Conservation (phyloP, 805 yeast species). For the Metschnikowia santaceciliae region DNA sequence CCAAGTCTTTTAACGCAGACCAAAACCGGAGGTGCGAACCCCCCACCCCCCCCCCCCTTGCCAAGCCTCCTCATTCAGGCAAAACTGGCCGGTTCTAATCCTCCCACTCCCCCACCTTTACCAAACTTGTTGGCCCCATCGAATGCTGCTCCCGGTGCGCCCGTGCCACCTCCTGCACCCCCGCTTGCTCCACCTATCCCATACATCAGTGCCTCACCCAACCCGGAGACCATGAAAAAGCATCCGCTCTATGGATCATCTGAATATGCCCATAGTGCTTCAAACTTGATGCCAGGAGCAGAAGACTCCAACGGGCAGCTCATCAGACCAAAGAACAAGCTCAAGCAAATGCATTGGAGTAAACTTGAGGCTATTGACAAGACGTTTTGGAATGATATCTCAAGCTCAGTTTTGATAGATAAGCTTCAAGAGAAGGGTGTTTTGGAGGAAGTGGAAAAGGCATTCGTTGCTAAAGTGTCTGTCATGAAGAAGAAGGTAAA, state of each 20-base stretch:
- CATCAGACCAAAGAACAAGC: conserved; percentile 61
- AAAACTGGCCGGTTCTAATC: conserved; percentile 4
- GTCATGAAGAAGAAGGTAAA: conserved; percentile 35
- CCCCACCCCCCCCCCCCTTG: conserved; percentile 21
- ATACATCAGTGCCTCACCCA: neutral
- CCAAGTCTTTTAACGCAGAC: conserved; percentile 1
- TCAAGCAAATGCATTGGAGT: conserved; percentile 97
- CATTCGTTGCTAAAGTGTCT: conserved; percentile 78
- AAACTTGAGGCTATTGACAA: conserved; percentile 77
- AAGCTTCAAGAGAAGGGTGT: conserved; percentile 73
- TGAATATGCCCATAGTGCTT: neutral
- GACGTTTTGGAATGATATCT: conserved; percentile 79
- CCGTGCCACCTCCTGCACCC: neutral
- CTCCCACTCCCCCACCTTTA: conserved; percentile 19
- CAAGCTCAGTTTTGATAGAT: conserved; percentile 56
- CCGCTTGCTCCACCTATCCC: neutral
- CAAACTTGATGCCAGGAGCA: neutral
- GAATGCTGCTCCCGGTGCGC: neutral
- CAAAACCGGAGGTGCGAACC: neutral
- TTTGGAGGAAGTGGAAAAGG: conserved; percentile 75
- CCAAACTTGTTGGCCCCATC: conserved; percentile 8
- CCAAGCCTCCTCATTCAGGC: conserved; percentile 7
- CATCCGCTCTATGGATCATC: neutral
- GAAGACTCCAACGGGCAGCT: neutral
- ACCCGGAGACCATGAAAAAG: neutral